Base-by-base conservation (phyloP, 306 rosid species). In the Cajanus cajan region DNA sequence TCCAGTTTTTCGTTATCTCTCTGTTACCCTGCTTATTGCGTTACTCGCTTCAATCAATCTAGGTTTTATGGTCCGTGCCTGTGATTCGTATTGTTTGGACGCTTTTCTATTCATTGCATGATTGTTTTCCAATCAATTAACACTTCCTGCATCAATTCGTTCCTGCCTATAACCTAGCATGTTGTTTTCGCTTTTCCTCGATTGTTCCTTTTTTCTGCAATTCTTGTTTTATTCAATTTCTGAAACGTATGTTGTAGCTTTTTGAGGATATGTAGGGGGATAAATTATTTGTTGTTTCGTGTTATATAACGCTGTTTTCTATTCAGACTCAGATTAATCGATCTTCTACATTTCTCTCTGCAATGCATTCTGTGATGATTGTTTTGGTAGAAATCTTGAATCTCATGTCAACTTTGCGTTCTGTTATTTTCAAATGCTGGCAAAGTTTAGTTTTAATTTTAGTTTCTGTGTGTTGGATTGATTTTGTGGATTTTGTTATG, bases 21-120 rank as follows among this genome's bases (percentile, higher is more conserved):
- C n/a, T n/a, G n/a, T n/a, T n/a, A n/a, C n/a, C n/a, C n/a, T n/a
- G n/a, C n/a, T 13, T 13, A 36, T 24, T 55, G 7, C 31, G 22
- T 47, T 55, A 6, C 74, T 52, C 66, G 41, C 36, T 43, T 71
- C 74, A 57, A 43, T 72, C 37, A 25, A 45, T 83, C 74, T 78
- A 66, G 34, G 61, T 36, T 40, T 57, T 57, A 4, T 55, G 31
- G 15, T 2, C 4, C 8, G 33, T 66, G 39, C 9, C 51, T 73
- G 1, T 7, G 43, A 6, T 11, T 43, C 14, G 8, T 15, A 28
- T 73, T 6, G 50, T 41, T 51, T n/a, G 39, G 21, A 19, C 28
- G 6, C 64, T 16, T 74, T 43, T 45, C 22, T 6, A 22, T 34
- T 39, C 52, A 10, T 36, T 18, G 7, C 41, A 15, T 31, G 15